Evolutionary conservation across 1,284 basidiomycete genomes (phyloP).

Genomic region (Athelia sp.): DNA sequence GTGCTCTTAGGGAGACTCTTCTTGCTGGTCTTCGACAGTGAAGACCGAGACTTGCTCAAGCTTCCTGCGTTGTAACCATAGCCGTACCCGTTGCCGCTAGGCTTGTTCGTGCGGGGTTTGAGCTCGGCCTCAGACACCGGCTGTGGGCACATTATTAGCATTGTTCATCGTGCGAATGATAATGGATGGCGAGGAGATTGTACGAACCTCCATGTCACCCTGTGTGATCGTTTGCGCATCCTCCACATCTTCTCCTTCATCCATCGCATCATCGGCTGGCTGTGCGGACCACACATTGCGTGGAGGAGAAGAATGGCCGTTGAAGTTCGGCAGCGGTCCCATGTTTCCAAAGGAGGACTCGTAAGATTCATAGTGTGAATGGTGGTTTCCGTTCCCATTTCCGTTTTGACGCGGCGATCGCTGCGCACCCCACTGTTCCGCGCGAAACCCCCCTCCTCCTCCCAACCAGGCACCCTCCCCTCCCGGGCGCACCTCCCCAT

Average conservation of each 20-base stretch:
- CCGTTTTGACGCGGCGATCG: not conserved
- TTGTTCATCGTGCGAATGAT: no score
- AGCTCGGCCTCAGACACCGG: not conserved
- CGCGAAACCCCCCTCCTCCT: no score
- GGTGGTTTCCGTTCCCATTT: not conserved
- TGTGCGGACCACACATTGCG: not conserved
- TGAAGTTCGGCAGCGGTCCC: not conserved
- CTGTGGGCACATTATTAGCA: not conserved
- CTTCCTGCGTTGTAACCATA: not conserved
- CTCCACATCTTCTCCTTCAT: not conserved
- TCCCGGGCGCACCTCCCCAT: not conserved
- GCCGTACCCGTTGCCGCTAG: no score
- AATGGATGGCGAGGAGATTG: no score
- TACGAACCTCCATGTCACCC: not conserved
- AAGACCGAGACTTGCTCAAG: not conserved
- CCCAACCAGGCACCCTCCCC: not conserved
- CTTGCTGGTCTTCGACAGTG: not conserved
- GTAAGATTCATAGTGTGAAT: not conserved
- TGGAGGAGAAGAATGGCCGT: not conserved
- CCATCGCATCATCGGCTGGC: not conserved
- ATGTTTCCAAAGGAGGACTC: not conserved
- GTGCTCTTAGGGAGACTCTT: not conserved
- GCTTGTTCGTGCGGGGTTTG: not conserved
- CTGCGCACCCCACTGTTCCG: not conserved
- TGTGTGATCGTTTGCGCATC: not conserved